Evolutionary conservation across 1,139 yeast genomes (phyloP).

Genomic region (Trichomonascaceae sp.): DNA sequence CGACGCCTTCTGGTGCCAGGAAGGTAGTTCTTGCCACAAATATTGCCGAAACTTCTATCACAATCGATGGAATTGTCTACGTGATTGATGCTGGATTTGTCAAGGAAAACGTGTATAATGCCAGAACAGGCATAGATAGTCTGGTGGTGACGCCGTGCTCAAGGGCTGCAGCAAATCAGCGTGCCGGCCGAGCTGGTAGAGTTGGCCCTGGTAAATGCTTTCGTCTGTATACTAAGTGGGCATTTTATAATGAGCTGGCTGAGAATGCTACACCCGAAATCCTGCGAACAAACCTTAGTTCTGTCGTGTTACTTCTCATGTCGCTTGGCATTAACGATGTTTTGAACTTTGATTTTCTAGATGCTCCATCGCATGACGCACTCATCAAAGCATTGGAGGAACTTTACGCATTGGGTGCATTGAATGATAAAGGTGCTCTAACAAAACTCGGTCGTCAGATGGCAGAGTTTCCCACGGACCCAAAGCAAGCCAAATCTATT

Average conservation of each 20-base stretch:
- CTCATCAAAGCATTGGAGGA: slow-evolving; percentile 72
- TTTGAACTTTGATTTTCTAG: slow-evolving; percentile 81
- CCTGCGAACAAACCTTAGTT: slow-evolving; percentile 68
- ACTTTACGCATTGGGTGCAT: slow-evolving; percentile 80
- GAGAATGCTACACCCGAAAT: slow-evolving; percentile 85
- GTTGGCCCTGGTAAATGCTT: slow-evolving; percentile 95
- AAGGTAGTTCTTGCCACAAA: slow-evolving; percentile 93
- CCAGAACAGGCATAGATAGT: slow-evolving; percentile 85
- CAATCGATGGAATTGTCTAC: slow-evolving; percentile 83
- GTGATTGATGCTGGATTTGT: slow-evolving; percentile 94
- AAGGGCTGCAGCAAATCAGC: slow-evolving; percentile 88
- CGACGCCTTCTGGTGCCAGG: slow-evolving; percentile 71
- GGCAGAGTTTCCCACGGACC: slow-evolving; percentile 93
- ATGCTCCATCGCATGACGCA: slow-evolving; percentile 69
- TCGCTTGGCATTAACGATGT: slow-evolving; percentile 80
- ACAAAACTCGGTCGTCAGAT: slow-evolving; percentile 76
- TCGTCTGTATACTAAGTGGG: slow-evolving; percentile 80
- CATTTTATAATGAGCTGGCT: slow-evolving; percentile 72
- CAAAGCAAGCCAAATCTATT: slow-evolving; percentile 75
- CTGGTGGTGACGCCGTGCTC: slow-evolving; percentile 83
- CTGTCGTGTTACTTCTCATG: slow-evolving; percentile 66
- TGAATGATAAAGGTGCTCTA: slow-evolving; percentile 70
- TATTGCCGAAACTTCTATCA: slow-evolving; percentile 94
- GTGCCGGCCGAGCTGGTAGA: slow-evolving; percentile 98
- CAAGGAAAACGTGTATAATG: slow-evolving; percentile 76